Conservation (phyloP, 768 basidiomycete genomes). For the Steccherinum ochraceum region DNA sequence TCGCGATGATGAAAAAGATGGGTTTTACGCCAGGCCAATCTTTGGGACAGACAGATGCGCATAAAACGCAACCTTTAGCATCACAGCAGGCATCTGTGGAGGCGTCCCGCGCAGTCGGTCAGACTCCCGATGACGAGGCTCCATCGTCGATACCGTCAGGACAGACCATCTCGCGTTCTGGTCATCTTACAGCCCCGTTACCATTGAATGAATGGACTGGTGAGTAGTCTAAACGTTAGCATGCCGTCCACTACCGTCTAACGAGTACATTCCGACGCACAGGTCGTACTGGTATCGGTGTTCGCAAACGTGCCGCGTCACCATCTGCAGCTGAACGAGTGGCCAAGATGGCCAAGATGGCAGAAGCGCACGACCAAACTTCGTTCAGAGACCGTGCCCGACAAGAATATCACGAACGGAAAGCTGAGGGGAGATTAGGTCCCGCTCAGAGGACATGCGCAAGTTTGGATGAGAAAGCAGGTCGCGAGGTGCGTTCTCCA, state of each 20-base stretch:
- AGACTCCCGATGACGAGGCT: neutral
- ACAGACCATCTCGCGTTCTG: neutral
- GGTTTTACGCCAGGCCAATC: constrained; percentile 84
- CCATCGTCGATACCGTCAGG: constrained; percentile 1
- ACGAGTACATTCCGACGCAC: neutral
- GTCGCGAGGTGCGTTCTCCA: constrained; percentile 47
- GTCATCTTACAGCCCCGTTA: constrained; percentile 47
- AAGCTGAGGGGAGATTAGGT: constrained; percentile 63
- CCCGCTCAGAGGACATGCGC: constrained; percentile 71
- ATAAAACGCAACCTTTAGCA: constrained; percentile 9
- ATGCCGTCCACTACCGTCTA: neutral
- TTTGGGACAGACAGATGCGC: constrained; percentile 51
- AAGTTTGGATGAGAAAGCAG: constrained; percentile 69
- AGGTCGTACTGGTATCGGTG: constrained; percentile 79
- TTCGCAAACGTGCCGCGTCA: constrained; percentile 61
- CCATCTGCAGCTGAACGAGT: constrained; percentile 57
- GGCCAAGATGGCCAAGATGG: constrained; percentile 65
- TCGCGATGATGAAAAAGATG: constrained; percentile 93
- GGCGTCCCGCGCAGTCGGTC: neutral
- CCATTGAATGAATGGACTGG: constrained; percentile 81
- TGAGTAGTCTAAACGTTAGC: constrained; percentile 25
- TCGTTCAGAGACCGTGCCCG: constrained; percentile 67
- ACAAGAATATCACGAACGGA: constrained; percentile 69
- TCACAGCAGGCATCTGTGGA: neutral
- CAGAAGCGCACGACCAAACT: constrained; percentile 46